Percentiles rank a stretch among this genome's conserved stretches.
Evolutionary conservation across 1,139 yeast genomes (phyloP).

Genomic region (Sugiyamaella paludigena): DNA sequence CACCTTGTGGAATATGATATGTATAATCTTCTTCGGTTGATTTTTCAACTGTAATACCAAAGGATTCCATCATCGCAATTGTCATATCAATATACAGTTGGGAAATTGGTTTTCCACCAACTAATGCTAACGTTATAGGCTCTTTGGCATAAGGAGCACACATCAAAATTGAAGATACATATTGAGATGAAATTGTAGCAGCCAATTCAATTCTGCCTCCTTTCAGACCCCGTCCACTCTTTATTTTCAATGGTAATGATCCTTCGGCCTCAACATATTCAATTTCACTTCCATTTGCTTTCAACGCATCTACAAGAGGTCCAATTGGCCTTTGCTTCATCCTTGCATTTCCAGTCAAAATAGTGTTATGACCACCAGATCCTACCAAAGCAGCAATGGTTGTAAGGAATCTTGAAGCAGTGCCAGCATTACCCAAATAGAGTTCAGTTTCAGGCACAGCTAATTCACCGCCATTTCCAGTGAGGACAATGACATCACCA

Average conservation of each 20-base stretch:
- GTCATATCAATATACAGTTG: slow-evolving; percentile 97
- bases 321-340: slow-evolving; percentile 99
- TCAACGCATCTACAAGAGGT: slow-evolving; percentile 88
- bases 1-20: slow-evolving; percentile 84
- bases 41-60: slow-evolving; percentile 76
- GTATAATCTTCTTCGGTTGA: slow-evolving; percentile 74
- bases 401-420: slow-evolving; percentile 93
- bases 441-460: slow-evolving; percentile 60
- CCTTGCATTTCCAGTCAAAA: slow-evolving; percentile 89
- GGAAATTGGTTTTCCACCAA: slow-evolving; percentile 96
- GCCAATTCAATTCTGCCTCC: slow-evolving; percentile 94
- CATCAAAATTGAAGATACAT: slow-evolving; percentile 94
- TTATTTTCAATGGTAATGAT: slow-evolving; percentile 78
- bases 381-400: slow-evolving; percentile 83
- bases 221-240: slow-evolving; percentile 66
- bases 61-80: slow-evolving; percentile 86
- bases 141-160: slow-evolving; percentile 94
- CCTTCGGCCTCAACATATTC: slow-evolving; percentile 72
- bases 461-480: slow-evolving; percentile 82
- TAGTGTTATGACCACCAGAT: slow-evolving; percentile 44
- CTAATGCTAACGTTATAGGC: slow-evolving; percentile 83
- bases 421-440: slow-evolving; percentile 96
- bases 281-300: slow-evolving; percentile 72
- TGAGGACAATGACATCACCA: slow-evolving; percentile 81
- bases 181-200: slow-evolving; percentile 96